These are phyloP conservation scores for Tetracentron sinense DNA, from an alignment of 164 flowering plant genomes.

Conservation along the genomic window DNA sequence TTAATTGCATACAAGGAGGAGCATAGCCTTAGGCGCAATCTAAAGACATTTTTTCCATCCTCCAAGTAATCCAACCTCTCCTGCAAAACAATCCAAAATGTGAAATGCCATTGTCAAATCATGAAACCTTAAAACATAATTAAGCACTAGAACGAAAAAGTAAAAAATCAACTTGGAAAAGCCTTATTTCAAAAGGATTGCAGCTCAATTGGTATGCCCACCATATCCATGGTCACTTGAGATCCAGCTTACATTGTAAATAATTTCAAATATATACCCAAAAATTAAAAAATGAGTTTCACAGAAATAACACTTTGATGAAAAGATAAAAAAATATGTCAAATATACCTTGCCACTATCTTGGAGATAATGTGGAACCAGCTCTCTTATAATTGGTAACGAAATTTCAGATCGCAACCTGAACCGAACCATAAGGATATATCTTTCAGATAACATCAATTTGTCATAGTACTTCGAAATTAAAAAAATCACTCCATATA, in stretches of 20 bases:
- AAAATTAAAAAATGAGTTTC: neutral
- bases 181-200: no score
- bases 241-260: no score
- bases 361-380: constrained; percentile 94
- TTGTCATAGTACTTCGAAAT: neutral
- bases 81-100: constrained; percentile 32
- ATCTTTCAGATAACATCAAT: neutral
- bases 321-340: neutral
- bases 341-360: constrained; percentile 64
- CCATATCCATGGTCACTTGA: no score
- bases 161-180: no score
- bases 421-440: constrained; percentile 19
- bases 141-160: no score
- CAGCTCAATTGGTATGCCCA: no score
- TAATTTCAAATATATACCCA: no score
- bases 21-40: constrained; percentile 72
- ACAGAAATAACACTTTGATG: no score
- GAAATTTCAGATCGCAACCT: constrained; percentile 88
- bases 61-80: constrained; percentile 94
- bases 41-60: constrained; percentile 80
- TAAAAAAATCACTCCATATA: neutral
- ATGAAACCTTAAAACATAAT: constrained; percentile 4
- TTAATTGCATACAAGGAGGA: constrained; percentile 85
- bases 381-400: constrained; percentile 83
- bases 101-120: neutral